Evolutionary conservation across 768 basidiomycete species (phyloP), one percentile per base, ranked within the genome.

Genomic region (Mycena sanguinolenta): DNA sequence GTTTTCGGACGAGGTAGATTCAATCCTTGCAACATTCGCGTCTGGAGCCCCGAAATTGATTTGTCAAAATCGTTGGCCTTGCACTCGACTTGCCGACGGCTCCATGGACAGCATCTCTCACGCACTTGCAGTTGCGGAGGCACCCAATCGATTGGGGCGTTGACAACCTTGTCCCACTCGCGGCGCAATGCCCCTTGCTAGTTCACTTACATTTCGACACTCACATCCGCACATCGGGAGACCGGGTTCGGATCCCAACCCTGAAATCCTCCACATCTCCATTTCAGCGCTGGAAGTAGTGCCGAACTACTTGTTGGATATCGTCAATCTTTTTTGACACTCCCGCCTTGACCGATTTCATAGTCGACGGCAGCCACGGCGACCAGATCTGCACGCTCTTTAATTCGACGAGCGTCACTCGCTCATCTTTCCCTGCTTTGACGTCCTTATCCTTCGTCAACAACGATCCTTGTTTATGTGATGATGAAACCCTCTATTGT

Each of bases 331-430:
- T 25, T n/a, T 38, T 63, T n/a, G n/a, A 46, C 44, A n/a, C 44
- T 46, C 44, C 44, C 9, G 44, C 44, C n/a, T 46, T 46, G 44
- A 46, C 44, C 21, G 2, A 46, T 6, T 12, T 46, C n/a, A 17
- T 46, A 7, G 44, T 46, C 44, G 8, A 46, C 44, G 44, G 12
- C 44, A 46, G 21, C 44, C 44, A 46, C 44, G 44, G n/a, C 27
- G 63, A 64, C 27, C 53, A 64, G 28, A 64, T 64, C 25, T 42
- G 30, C 39, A 7, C 5, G 17, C 54, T 57, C 19, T 44, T 64
- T n/a, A 44, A 57, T 13, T 27, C 52, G 36, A 30, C 34, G 25
- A 42, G 12, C 30, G 23, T 42, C 49, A 12, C 49, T 38, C 49
- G 27, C 25, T 13, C 19, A 21, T 28, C 30, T 13, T 64, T 64